Evolutionary conservation across 2,329 filamentous ascomycete genomes (phyloP).

Genomic region (Botrytis sinoallii): DNA sequence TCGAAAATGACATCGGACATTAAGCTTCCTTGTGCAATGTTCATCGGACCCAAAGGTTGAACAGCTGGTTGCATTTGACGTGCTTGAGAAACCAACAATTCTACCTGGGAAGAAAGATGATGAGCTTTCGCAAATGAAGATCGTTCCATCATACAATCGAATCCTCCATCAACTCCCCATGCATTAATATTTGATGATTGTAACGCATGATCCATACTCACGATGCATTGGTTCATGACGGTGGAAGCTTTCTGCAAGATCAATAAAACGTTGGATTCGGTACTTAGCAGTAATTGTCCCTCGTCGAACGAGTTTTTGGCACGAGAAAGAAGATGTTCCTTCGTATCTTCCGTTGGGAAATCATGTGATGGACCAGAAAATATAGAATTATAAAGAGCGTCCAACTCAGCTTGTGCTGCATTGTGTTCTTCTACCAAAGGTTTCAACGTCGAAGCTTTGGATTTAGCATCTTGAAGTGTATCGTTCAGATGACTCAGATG

Average conservation of each 20-base stretch:
- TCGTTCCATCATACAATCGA: slow-evolving; percentile 25
- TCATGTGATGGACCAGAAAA: slow-evolving; percentile 51
- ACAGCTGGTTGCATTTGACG: slow-evolving; percentile 41
- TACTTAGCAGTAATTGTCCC: slow-evolving; percentile 39
- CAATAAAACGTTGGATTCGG: slow-evolving; percentile 42
- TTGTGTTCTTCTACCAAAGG: slow-evolving; percentile 39
- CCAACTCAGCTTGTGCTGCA: slow-evolving; percentile 47
- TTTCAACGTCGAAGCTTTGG: slow-evolving; percentile 40
- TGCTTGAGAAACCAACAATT: slow-evolving; percentile 42
- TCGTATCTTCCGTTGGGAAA: slow-evolving; percentile 50
- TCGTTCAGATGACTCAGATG: slow-evolving; percentile 36
- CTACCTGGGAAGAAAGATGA: slow-evolving; percentile 48
- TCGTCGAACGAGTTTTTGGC: slow-evolving; percentile 42
- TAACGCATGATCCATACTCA: slow-evolving; percentile 44
- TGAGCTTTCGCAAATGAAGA: slow-evolving; percentile 51
- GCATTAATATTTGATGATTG: slow-evolving; percentile 46
- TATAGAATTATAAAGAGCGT: slow-evolving; percentile 50
- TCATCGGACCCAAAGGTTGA: slow-evolving; percentile 39
- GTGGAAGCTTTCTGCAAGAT: slow-evolving; percentile 42
- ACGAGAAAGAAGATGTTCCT: slow-evolving; percentile 41
- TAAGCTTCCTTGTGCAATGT: slow-evolving; percentile 45
- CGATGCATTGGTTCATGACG: slow-evolving; percentile 39
- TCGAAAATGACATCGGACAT: slow-evolving; percentile 53
- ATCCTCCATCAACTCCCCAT: slow-evolving; percentile 43
- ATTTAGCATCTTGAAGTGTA: slow-evolving; percentile 43